Base-by-base conservation (phyloP, 2,329 filamentous ascomycete genomes). In the Xylariaceae sp. region DNA sequence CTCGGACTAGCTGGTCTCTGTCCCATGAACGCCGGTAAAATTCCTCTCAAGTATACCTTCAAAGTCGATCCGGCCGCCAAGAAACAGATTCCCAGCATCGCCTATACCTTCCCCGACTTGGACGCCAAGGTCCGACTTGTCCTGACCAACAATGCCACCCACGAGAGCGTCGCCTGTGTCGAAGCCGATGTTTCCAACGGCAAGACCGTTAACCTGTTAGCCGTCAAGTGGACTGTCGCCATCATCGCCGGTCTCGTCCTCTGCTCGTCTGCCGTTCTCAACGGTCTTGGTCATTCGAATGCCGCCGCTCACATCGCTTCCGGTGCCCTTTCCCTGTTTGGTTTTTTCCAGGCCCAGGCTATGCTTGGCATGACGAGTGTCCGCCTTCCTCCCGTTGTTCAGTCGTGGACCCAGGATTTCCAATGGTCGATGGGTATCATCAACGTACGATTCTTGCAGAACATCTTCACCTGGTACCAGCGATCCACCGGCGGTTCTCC, bases 361-460 rank as follows among this genome's bases (percentile, higher is more conserved):
- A 88, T 94, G 74, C 81, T 93, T 67, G 90, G 90, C 60, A 85
- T 94, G 78, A 88, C 86, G 49, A 81, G 87, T 37, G 86, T 94
- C 13, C 79, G 81, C 42, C 80, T 93, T 53, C 90, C 90, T 2
- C 90, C 90, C 0, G 89, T 93, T 60, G 90, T 92, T 55, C 82
- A 88, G 68, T 83, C 90, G 0, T 95, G 90, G 90, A 94, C 90
- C 0, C 90, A 94, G 75, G 92, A 94, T 74, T 94, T 95, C 78
- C 87, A 92, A 73, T 95, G 90, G 90, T 90, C 86, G 70, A 92
- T 95, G 89, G 90, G 90, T 68, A 90, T 95, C 66, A 93, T 95
- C 72, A 84, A 84, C 55, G 82, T 94, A 56, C 77, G 79, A 39
- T 94, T 94, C 74, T 80, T 95, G 73, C 89, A 95, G 74, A 79